These are phyloP conservation scores for Sarocladium strictum DNA, from an alignment of 2,329 filamentous ascomycete genomes.

Conservation along the genomic window DNA sequence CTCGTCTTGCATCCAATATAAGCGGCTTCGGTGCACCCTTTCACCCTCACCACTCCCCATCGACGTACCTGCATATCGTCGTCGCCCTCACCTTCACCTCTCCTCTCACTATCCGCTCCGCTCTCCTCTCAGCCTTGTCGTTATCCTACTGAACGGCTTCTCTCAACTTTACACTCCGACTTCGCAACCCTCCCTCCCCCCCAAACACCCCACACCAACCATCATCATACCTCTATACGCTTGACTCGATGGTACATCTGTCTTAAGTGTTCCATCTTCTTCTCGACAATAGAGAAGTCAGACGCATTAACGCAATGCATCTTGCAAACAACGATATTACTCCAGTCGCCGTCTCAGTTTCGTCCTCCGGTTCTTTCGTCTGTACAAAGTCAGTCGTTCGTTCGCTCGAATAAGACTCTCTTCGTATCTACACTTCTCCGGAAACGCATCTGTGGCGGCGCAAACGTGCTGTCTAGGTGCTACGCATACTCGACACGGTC, in stretches of 20 bases:
- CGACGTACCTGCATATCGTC: constrained; percentile 14
- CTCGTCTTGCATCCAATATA: constrained; percentile 22
- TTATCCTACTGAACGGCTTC: constrained; percentile 1
- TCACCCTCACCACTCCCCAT: not conserved
- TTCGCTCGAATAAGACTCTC: constrained; percentile 33
- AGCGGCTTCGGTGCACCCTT: constrained; percentile 8
- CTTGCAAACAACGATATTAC: constrained; percentile 43
- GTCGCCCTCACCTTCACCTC: constrained; percentile 9
- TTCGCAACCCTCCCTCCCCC: constrained; percentile 12
- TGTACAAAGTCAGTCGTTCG: constrained; percentile 43
- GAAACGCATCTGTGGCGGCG: constrained; percentile 33
- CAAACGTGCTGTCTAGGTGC: constrained; percentile 33
- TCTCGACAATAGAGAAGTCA: constrained; percentile 14
- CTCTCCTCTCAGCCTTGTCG: constrained; percentile 19
- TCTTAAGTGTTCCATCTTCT: constrained; percentile 22
- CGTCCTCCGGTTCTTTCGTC: constrained; percentile 54
- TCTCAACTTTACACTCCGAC: constrained; percentile 18
- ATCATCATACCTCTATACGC: not conserved
- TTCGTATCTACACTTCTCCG: constrained; percentile 25
- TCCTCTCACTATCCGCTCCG: constrained; percentile 18
- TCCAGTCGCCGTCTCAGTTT: constrained; percentile 59
- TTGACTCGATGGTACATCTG: constrained; percentile 28
- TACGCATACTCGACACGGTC: constrained; percentile 30
- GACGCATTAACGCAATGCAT: constrained; percentile 48
- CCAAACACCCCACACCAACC: not conserved